Evolutionary conservation across 139 green algal species (phyloP).

Genomic region (Nannochloris sp.): DNA sequence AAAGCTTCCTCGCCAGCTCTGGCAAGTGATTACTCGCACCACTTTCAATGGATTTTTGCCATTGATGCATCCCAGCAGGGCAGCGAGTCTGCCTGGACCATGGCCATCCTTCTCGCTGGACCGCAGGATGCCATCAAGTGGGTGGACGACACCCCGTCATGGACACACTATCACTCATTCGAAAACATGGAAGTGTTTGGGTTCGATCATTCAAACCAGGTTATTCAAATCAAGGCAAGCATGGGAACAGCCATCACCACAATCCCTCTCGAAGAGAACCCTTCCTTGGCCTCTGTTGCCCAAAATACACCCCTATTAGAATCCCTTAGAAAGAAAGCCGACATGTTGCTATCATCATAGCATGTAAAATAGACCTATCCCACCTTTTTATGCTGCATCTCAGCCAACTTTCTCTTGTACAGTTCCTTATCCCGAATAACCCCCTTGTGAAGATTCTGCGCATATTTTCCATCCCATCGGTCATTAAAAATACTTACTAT

Average conservation of each 20-base stretch:
- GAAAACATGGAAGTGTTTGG: conserved; percentile 6
- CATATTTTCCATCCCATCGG: neutral
- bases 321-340: neutral
- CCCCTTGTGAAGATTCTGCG: conserved; percentile 34
- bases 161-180: neutral
- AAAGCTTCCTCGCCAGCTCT: neutral
- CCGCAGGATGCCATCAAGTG: conserved; percentile 9
- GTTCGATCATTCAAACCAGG: neutral
- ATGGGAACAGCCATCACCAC: conserved; percentile 2
- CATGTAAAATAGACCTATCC: neutral
- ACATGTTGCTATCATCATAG: neutral
- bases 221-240: conserved; percentile 2
- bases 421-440: conserved; percentile 32
- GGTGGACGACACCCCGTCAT: conserved; percentile 1
- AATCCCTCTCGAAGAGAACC: neutral
- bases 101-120: conserved; percentile 8
- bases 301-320: too few relatives aligned
- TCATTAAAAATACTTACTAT: neutral
- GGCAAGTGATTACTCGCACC: neutral
- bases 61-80: conserved; percentile 1
- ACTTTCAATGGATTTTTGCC: conserved; percentile 18
- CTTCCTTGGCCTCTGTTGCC: neutral
- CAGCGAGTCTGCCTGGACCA: conserved; percentile 1
- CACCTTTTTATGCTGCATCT: conserved; percentile 5
- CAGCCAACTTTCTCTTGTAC: conserved; percentile 29